Base-by-base conservation (phyloP, 2,329 filamentous ascomycete genomes). In the Colletotrichum destructivum region DNA sequence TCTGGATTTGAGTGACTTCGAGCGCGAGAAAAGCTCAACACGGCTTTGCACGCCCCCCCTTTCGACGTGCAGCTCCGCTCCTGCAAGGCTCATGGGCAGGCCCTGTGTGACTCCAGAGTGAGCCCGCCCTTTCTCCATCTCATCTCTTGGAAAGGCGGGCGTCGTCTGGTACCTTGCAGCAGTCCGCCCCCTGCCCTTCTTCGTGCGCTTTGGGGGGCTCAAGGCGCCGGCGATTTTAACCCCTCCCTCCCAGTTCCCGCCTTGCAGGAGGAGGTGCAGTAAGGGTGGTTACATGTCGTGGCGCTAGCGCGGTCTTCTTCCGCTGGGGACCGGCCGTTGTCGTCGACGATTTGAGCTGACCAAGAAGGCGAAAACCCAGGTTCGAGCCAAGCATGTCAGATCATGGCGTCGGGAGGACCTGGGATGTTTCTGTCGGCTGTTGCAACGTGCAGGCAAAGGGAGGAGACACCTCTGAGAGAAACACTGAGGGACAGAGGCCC, bases 21-120 rank as follows among this genome's bases (percentile, higher is more conserved):
- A 16, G 56, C 46, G 8, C 31, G 31, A 35, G 21, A 52, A 40
- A 42, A 38, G 60, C 21, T 46, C 56, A 62, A 62, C 49, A 62
- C 49, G 54, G 64, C 57, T 44, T 68, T 66, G 62, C 67, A 70
- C 64, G 51, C 62, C 64, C 69, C 57, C 52, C 52, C 64, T 69
- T 69, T 63, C 54, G 59, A 68, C 44, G 38, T 71, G 65, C 65
- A 71, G 65, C 56, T 69, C 69, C 69, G 69, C 65, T 71, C 46
- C 65, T 71, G 69, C 65, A 71, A 61, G 56, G 67, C 21, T 42
- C 62, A 52, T 40, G 31, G 62, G 23, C n/a, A 38, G 38, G 49
- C 64, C 62, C 44, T 57, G 60, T 40, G 38, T 35, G 35, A 23
- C 12, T 26, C 12, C 35, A 26, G 31, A 35, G 31, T 35, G 31